Evolutionary conservation across 2,329 filamentous ascomycete genomes (phyloP), one percentile per base, ranked within the genome.

Genomic region (Chaetomiaceae sp.): DNA sequence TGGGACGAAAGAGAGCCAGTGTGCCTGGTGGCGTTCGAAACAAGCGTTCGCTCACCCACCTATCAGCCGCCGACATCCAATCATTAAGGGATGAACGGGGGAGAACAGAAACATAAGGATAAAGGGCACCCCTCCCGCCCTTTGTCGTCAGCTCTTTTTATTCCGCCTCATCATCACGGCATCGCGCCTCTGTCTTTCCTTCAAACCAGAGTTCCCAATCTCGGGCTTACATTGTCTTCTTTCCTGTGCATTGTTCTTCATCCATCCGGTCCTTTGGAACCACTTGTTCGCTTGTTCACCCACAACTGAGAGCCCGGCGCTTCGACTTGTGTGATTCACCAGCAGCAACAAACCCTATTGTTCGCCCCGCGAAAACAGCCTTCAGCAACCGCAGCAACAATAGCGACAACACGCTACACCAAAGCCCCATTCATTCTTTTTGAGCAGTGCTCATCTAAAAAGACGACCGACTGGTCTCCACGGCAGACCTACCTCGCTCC

Each of bases 21-120:
- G 45, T 37, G 46, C 31, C 43, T 37, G 43, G 56, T 57, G 55
- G 57, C 51, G 54, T 48, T 55, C 57, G 56, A 60, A 61, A 61
- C 59, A 53, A 38, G 37, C 50, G 38, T 38, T 41, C 33, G 35
- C 40, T 41, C 34, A 27, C 38, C 30, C 6, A 19, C 34, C 40
- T 38, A 23, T 37, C 43, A 39, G 31, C 31, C 23, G 10, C 50
- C 44, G 33, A 3, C 43, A 34, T 42, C 59, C 59, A 61, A 59
- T 61, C 56, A 47, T 48, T 44, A 35, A 39, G 51, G 51, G 50
- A 55, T 23, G 44, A 50, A 44, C 53, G 12, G 43, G 44, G 27
- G 39, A 31, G 49, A 56, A 34, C 39, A 55, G 59, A 61, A 61
- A 61, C 59, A 57, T 41, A 17, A 50, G 48, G 39, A 51, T 60